Evolutionary conservation across 2,329 filamentous ascomycete species (phyloP).

Genomic region (Venturia nashicola): DNA sequence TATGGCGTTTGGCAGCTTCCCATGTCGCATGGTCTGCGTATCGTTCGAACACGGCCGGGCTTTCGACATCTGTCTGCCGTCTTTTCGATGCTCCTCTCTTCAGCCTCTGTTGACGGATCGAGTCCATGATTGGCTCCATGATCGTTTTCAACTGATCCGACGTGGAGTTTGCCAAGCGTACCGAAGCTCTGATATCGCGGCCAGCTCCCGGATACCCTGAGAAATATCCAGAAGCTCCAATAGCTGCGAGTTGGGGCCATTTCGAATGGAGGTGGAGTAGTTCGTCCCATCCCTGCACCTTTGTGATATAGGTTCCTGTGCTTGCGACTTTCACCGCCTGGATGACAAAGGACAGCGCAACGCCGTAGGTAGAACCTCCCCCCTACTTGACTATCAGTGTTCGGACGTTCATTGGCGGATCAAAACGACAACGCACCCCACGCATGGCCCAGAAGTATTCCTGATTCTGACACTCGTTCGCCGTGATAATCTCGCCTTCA

Average conservation of each 20-base stretch:
- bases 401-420: not conserved
- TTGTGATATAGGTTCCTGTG: not conserved
- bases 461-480: conserved; percentile 17
- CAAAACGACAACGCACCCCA: not conserved
- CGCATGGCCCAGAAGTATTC: conserved; percentile 7
- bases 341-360: conserved; percentile 2
- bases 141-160: not conserved
- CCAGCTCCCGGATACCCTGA: not conserved
- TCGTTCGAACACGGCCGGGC: not conserved
- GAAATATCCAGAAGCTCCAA: not conserved
- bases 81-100: not conserved
- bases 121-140: conserved; percentile 3
- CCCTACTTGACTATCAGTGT: not conserved
- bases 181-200: not conserved
- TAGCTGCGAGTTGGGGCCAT: not conserved
- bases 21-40: not conserved
- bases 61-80: not conserved
- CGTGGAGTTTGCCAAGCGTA: not conserved
- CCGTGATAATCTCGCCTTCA: conserved; percentile 25
- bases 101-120: not conserved
- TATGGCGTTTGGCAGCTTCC: not conserved
- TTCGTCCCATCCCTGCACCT: conserved; percentile 1
- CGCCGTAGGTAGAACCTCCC: conserved; percentile 9
- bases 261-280: not conserved
- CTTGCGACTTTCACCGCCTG: not conserved